Conservation (phyloP, 805 yeast genomes). For the Maudiozyma saulgeensis region DNA sequence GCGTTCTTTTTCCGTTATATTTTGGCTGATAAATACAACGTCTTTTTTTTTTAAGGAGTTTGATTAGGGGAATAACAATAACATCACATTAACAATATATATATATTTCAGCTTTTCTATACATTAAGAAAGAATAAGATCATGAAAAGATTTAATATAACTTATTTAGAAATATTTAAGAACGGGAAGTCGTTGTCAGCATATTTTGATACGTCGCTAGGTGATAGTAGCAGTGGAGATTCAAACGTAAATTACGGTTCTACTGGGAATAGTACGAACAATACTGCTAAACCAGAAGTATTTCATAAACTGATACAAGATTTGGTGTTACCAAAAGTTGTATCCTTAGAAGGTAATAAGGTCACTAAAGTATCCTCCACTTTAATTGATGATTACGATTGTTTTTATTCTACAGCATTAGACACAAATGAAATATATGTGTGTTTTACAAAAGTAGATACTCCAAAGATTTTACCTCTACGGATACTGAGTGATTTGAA, state of each 20-base stretch:
- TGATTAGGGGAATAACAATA: too few relatives aligned
- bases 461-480: constrained; percentile 27
- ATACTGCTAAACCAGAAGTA: constrained; percentile 1
- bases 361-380: constrained; percentile 26
- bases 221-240: constrained; percentile 5
- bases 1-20: too few relatives aligned
- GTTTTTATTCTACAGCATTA: constrained; percentile 24
- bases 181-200: constrained; percentile 15
- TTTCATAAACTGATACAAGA: constrained; percentile 24
- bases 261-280: constrained; percentile 7
- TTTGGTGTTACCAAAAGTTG: constrained; percentile 25
- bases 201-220: constrained; percentile 12
- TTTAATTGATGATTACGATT: constrained; percentile 27
- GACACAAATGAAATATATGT: constrained; percentile 13
- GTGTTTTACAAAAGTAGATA: constrained; percentile 19
- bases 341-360: constrained; percentile 24
- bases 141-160: constrained; percentile 16
- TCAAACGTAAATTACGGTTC: constrained; percentile 17
- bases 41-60: too few relatives aligned
- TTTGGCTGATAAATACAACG: too few relatives aligned
- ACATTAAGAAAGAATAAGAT: not conserved
- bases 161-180: constrained; percentile 23
- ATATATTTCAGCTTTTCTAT: too few relatives aligned
- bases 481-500: constrained; percentile 26
- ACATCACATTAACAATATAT: too few relatives aligned